These are phyloP conservation scores for Debaryomyces sp. DNA, from an alignment of 1,139 yeast genomes.

Conservation along the genomic window DNA sequence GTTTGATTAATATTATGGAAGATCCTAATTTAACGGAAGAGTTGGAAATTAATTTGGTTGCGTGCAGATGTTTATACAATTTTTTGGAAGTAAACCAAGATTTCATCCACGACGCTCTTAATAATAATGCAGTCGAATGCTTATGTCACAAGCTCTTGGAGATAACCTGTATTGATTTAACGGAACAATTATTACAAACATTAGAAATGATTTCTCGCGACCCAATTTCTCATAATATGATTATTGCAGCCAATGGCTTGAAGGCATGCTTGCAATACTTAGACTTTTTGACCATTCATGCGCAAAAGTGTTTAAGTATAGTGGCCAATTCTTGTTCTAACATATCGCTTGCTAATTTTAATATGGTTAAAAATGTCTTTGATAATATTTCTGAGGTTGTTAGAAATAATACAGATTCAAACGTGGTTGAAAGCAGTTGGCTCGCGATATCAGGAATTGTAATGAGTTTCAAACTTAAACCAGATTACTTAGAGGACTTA, in stretches of 20 bases:
- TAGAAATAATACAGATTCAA: conserved; percentile 57
- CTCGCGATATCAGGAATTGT: conserved; percentile 66
- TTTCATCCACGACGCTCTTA: conserved; percentile 64
- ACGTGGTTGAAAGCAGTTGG: conserved; percentile 72
- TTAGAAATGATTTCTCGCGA: conserved; percentile 67
- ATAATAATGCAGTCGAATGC: conserved; percentile 66
- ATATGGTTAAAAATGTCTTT: conserved; percentile 57
- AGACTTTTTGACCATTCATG: conserved; percentile 88
- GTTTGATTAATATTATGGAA: conserved; percentile 60
- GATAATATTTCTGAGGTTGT: conserved; percentile 66
- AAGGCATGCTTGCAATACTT: conserved; percentile 70
- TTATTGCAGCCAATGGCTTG: conserved; percentile 63
- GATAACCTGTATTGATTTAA: conserved; percentile 80
- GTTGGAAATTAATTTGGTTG: conserved; percentile 77
- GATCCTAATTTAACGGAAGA: conserved; percentile 64
- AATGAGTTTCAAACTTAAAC: conserved; percentile 50
- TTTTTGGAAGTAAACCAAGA: conserved; percentile 77
- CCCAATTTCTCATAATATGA: conserved; percentile 49
- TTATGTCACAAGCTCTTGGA: conserved; percentile 71
- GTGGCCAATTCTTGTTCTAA: conserved; percentile 75
- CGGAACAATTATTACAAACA: conserved; percentile 88
- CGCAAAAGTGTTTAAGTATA: conserved; percentile 78
- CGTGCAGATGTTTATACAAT: conserved; percentile 85
- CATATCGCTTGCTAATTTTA: conserved; percentile 47
- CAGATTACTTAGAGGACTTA: conserved; percentile 50